Conservation (phyloP, 306 rosid species). For the Acacia acuminata region DNA sequence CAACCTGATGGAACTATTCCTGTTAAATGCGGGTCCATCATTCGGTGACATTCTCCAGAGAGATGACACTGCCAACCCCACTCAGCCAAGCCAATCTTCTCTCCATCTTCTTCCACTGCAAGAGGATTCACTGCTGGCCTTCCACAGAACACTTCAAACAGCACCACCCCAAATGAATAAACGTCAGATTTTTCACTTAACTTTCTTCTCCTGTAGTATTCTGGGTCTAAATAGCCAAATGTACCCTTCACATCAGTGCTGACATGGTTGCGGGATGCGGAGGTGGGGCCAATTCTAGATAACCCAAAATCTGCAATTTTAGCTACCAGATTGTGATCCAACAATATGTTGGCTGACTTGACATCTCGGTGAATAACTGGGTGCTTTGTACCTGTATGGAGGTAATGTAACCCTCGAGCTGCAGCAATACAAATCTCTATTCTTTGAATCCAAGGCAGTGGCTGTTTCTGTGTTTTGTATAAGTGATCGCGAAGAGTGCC, state of each 20-base stretch:
- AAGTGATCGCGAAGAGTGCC: constrained; percentile 58
- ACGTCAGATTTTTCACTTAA: constrained; percentile 59
- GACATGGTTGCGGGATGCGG: constrained; percentile 34
- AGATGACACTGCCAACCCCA: constrained; percentile 47
- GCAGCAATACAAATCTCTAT: constrained; percentile 49
- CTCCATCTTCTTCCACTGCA: constrained; percentile 35
- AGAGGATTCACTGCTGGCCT: constrained; percentile 43
- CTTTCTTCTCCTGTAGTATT: constrained; percentile 41
- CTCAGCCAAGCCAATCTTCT: constrained; percentile 39
- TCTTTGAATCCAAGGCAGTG: constrained; percentile 49
- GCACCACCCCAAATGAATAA: constrained; percentile 63
- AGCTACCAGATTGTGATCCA: constrained; percentile 47
- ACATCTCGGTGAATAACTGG: constrained; percentile 57
- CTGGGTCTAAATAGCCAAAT: constrained; percentile 47
- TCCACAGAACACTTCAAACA: constrained; percentile 54
- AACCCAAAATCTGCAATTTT: constrained; percentile 63
- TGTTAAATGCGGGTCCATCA: constrained; percentile 43
- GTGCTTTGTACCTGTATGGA: constrained; percentile 43
- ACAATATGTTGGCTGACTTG: constrained; percentile 56
- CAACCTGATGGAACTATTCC: constrained; percentile 34
- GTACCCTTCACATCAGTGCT: constrained; percentile 52
- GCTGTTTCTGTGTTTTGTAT: constrained; percentile 26
- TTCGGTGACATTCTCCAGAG: constrained; percentile 23
- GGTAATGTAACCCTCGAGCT: constrained; percentile 62
- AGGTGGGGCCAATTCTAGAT: constrained; percentile 37